Evolutionary conservation across 2,329 filamentous ascomycete species (phyloP).

Genomic region (Pleoardoris graminearum): DNA sequence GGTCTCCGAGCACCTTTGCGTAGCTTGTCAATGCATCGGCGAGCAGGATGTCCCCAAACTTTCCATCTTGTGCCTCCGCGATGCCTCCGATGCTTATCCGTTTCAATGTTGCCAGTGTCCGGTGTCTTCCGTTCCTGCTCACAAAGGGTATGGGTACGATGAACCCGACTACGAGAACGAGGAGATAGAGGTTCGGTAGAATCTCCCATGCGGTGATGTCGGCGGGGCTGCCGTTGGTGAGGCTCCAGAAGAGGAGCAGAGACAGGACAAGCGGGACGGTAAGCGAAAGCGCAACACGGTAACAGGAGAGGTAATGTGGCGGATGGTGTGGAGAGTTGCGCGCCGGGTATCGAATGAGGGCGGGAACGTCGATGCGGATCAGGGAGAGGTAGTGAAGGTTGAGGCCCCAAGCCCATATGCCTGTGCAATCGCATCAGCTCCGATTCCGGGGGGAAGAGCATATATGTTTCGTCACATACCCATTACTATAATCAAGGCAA

Average conservation of each 20-base stretch:
- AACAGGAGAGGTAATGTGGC: conserved; percentile 79
- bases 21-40: conserved; percentile 96
- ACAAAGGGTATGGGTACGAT: conserved; percentile 70
- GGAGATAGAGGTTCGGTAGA: conserved; percentile 82
- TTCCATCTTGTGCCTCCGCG: conserved; percentile 82
- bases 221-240: conserved; percentile 70
- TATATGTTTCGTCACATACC: conserved; percentile 58
- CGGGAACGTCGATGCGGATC: conserved; percentile 82
- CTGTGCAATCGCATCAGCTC: conserved; percentile 50
- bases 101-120: conserved; percentile 74
- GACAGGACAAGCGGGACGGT: conserved; percentile 71
- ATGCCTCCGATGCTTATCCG: conserved; percentile 84
- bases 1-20: conserved; percentile 85
- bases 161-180: conserved; percentile 71
- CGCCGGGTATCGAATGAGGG: conserved; percentile 81
- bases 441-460: neutral
- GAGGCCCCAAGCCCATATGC: conserved; percentile 91
- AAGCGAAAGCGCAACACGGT: conserved; percentile 79
- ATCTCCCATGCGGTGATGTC: conserved; percentile 79
- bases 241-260: conserved; percentile 79
- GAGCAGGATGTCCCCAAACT: conserved; percentile 91
- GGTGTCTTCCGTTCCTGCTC: conserved; percentile 70
- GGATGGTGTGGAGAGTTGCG: conserved; percentile 71
- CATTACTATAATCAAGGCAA: conserved; percentile 81
- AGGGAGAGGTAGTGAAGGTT: conserved; percentile 86